Evolutionary conservation across 2,329 filamentous ascomycete species (phyloP).

Genomic region (Hymenoscyphus fraxineus): DNA sequence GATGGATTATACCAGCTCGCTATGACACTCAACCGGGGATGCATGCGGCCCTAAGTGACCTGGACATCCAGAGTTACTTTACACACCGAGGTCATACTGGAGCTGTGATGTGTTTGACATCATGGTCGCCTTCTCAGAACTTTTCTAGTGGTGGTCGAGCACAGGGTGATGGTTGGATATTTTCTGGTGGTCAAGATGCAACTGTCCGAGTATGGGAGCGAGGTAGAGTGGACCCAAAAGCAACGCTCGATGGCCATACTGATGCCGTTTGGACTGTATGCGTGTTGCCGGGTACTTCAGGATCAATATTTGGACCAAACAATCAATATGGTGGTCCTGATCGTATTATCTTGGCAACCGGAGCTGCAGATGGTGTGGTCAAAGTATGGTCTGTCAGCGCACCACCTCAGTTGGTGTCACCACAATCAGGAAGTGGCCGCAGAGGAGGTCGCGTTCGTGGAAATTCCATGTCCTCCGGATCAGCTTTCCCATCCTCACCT

Average conservation of each 20-base stretch:
- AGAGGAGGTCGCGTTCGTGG: conserved; percentile 76
- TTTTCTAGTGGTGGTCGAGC: conserved; percentile 87
- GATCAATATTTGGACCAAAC: conserved; percentile 72
- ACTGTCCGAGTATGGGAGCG: conserved; percentile 95
- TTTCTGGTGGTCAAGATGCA: conserved; percentile 92
- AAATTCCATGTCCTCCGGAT: conserved; percentile 92
- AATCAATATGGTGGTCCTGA: conserved; percentile 76
- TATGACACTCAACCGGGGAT: conserved; percentile 60
- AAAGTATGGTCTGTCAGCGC: conserved; percentile 93
- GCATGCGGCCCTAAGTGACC: conserved; percentile 53
- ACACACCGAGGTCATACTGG: conserved; percentile 94
- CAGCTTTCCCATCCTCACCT: conserved; percentile 83
- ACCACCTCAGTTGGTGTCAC: conserved; percentile 80
- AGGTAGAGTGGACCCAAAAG: conserved; percentile 90
- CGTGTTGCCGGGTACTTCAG: conserved; percentile 80
- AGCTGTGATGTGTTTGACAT: conserved; percentile 78
- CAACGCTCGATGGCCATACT: conserved; percentile 87
- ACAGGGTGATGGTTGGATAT: conserved; percentile 94
- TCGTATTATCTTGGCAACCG: conserved; percentile 84
- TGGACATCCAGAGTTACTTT: conserved; percentile 90
- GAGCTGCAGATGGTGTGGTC: conserved; percentile 84
- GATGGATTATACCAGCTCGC: conserved; percentile 87
- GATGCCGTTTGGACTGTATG: conserved; percentile 96
- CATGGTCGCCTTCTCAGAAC: conserved; percentile 81
- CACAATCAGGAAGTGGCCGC: conserved; percentile 63